Percentiles rank a stretch among this genome's conserved stretches.
phyloP scores from a whole-genome alignment of 2,329 filamentous ascomycete species.

The Clonostachys rhizophaga region DNA sequence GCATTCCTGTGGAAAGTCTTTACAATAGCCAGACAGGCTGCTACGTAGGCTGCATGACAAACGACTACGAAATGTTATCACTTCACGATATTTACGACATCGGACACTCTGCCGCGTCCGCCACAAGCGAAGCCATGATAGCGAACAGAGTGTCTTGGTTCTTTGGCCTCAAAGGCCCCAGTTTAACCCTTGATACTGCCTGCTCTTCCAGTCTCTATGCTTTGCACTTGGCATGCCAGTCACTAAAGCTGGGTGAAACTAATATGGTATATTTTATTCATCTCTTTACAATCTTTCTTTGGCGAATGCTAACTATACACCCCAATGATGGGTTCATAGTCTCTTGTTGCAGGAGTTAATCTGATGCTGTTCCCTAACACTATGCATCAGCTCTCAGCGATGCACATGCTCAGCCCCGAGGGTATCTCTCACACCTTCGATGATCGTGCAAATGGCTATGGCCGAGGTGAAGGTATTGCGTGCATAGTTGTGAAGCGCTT shows the following conservation, averaged over 20 bases:
- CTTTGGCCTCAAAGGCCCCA: conserved; percentile 47
- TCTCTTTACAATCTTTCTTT: neutral
- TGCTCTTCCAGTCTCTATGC: conserved; percentile 43
- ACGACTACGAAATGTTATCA: conserved; percentile 41
- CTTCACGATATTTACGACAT: conserved; percentile 39
- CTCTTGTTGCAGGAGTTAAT: conserved; percentile 6
- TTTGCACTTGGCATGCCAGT: conserved; percentile 41
- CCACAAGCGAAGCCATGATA: conserved; percentile 31
- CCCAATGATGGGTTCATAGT: neutral
- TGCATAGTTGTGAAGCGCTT: conserved; percentile 55
- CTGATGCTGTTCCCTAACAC: conserved; percentile 8
- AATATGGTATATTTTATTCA: conserved; percentile 2
- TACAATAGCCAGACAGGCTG: conserved; percentile 43
- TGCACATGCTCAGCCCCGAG: conserved; percentile 40
- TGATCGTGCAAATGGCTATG: conserved; percentile 56
- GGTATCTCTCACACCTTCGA: conserved; percentile 51
- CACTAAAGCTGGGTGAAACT: conserved; percentile 24
- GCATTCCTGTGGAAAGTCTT: conserved; percentile 39
- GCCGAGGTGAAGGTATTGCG: conserved; percentile 56
- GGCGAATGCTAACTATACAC: neutral
- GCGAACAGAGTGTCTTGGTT: conserved; percentile 48
- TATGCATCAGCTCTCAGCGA: neutral
- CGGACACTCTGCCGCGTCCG: conserved; percentile 19
- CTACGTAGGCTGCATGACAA: conserved; percentile 40
- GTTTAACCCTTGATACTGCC: conserved; percentile 43